Evolutionary conservation across 352 stramenopile genomes (phyloP).

Genomic region (Globisporangium middletonii): DNA sequence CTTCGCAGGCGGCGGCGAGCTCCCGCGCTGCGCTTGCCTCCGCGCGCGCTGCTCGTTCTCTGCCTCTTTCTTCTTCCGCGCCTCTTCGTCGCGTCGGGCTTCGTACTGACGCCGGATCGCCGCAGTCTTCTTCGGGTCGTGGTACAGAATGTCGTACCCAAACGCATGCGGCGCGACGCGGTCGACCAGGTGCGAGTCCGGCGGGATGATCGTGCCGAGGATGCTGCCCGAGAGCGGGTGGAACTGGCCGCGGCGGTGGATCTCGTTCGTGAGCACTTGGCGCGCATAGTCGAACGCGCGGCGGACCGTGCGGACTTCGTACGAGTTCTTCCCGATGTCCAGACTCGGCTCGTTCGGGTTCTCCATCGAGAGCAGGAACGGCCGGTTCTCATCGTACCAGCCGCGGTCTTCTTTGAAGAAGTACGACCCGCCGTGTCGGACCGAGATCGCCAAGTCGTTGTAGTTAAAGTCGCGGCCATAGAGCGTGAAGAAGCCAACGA

Average conservation of each 20-base stretch:
- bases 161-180: conserved; percentile 46
- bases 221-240: conserved; percentile 60
- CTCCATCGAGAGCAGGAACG: conserved; percentile 90
- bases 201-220: conserved; percentile 65
- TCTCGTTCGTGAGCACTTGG: conserved; percentile 67
- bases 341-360: conserved; percentile 91
- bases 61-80: conserved; percentile 37
- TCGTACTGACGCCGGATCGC: conserved; percentile 61
- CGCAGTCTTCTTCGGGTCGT: conserved; percentile 65
- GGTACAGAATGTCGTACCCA: conserved; percentile 64
- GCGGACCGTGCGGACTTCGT: conserved; percentile 88
- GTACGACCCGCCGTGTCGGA: conserved; percentile 90
- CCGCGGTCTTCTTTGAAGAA: conserved; percentile 87
- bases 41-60: conserved; percentile 18
- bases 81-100: conserved; percentile 48
- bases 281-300: conserved; percentile 88
- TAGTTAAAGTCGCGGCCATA: conserved; percentile 95
- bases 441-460: conserved; percentile 86
- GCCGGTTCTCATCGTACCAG: conserved; percentile 66
- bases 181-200: conserved; percentile 59
- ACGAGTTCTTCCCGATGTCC: conserved; percentile 92
- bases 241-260: conserved; percentile 61
- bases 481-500: conserved; percentile 95
- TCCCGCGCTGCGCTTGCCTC: conserved; percentile 20
- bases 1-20: conserved; percentile 43